A percentile compares a stretch with the other conserved stretches of the same genome.
Evolutionary conservation across 2,329 filamentous ascomycete genomes (phyloP).

Genomic region (Thelonectria rubi): DNA sequence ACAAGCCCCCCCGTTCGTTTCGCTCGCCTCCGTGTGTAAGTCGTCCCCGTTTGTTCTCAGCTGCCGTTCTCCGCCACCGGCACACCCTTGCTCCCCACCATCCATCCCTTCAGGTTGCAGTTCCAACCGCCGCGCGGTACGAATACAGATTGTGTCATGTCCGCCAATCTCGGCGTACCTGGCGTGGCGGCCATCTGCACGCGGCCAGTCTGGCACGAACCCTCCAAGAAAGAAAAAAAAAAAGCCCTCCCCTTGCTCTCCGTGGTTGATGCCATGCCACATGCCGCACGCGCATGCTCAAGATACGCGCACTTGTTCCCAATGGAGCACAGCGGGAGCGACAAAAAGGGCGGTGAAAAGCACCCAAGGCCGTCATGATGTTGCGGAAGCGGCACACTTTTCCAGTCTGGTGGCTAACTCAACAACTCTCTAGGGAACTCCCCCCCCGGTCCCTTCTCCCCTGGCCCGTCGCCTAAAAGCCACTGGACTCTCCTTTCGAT

Average conservation of each 20-base stretch:
- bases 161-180: slow-evolving; percentile 1
- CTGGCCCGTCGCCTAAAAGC: slow-evolving; percentile 17
- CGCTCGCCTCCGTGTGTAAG: background rate
- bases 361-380: slow-evolving; percentile 8
- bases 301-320: slow-evolving; percentile 1
- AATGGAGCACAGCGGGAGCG: background rate
- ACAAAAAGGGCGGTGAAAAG: slow-evolving; percentile 22
- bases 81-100: background rate
- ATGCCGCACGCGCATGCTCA: slow-evolving; percentile 11
- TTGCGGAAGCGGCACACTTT: slow-evolving; percentile 7
- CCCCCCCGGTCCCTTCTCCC: slow-evolving; percentile 9
- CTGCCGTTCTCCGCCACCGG: background rate
- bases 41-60: background rate
- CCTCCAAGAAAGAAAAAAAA: slow-evolving; percentile 3
- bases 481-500: slow-evolving; percentile 20
- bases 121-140: slow-evolving; percentile 1
- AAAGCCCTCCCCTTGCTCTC: background rate
- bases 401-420: slow-evolving; percentile 14
- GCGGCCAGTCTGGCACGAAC: slow-evolving; percentile 10
- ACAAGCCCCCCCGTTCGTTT: background rate
- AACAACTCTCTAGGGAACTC: slow-evolving; percentile 20
- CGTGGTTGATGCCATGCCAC: slow-evolving; percentile 6
- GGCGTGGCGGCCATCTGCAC: background rate
- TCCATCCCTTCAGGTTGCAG: background rate
- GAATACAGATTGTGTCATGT: slow-evolving; percentile 3